Percentiles rank a stretch among this genome's conserved stretches.
Conservation (phyloP, 352 stramenopile species). For the Phytophthora agathidicida region DNA sequence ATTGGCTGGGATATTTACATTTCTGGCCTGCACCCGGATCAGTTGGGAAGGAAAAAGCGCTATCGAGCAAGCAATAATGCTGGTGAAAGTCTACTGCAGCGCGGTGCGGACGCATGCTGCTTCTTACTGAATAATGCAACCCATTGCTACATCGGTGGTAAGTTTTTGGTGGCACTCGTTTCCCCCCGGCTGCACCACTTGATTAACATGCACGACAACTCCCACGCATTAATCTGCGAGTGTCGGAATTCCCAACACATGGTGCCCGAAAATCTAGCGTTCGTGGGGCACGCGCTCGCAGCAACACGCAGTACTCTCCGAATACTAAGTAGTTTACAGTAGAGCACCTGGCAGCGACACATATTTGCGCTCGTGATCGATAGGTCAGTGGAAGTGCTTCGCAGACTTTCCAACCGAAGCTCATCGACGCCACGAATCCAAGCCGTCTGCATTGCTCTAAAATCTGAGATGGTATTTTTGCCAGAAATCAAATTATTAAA, state of each 20-base stretch:
- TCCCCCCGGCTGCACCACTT: too few species aligned
- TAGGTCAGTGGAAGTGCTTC: not conserved
- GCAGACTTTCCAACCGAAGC: constrained; percentile 15
- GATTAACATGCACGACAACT: not conserved
- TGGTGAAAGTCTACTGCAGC: not conserved
- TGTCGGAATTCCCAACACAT: constrained; percentile 18
- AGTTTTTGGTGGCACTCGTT: not conserved
- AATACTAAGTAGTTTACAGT: constrained; percentile 20
- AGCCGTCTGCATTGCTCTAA: too few species aligned
- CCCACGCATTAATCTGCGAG: constrained; percentile 15
- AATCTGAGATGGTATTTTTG: too few species aligned
- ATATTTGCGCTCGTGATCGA: constrained; percentile 3
- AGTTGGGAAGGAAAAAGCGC: too few species aligned
- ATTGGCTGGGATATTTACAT: constrained; percentile 6
- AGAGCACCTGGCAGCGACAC: not conserved
- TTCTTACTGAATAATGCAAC: too few species aligned
- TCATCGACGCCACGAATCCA: not conserved
- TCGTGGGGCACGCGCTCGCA: constrained; percentile 1
- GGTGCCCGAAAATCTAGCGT: constrained; percentile 18
- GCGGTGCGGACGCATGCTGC: too few species aligned
- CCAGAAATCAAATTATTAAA: too few species aligned
- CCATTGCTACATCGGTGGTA: too few species aligned
- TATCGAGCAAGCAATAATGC: constrained; percentile 4
- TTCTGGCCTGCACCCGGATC: too few species aligned
- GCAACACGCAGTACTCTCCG: constrained; percentile 4